A percentile compares a stretch with the other conserved stretches of the same genome.
These are phyloP conservation scores for Cryphonectria naterciae DNA, from an alignment of 2,329 filamentous ascomycete genomes.

Conservation along the genomic window DNA sequence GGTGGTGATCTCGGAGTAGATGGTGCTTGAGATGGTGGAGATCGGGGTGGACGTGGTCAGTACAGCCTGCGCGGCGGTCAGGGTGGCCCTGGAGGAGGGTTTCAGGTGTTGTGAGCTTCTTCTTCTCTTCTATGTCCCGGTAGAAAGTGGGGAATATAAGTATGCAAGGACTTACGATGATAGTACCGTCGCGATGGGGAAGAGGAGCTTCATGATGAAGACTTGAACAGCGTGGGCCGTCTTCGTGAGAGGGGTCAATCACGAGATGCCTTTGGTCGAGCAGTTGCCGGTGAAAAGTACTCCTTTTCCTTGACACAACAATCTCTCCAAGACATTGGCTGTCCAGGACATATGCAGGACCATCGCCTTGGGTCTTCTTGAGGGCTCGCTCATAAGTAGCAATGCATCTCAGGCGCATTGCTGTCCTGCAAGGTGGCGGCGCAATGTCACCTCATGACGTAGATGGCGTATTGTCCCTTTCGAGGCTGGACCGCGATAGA, in stretches of 20 bases:
- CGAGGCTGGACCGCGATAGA: neutral
- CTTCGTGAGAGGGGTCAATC: neutral
- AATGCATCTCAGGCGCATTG: neutral
- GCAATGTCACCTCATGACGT: neutral
- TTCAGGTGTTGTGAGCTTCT: neutral
- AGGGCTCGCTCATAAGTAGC: neutral
- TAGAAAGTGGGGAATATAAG: neutral
- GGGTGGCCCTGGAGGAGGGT: neutral
- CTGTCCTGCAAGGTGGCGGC: neutral
- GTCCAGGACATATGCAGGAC: neutral
- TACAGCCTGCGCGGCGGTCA: neutral
- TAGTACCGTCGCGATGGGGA: neutral
- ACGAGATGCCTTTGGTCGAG: neutral
- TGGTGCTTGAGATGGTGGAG: neutral
- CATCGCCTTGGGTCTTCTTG: neutral
- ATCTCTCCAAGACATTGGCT: neutral
- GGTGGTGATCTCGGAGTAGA: slow-evolving; percentile 8
- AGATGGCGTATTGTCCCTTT: neutral
- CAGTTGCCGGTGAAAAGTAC: neutral
- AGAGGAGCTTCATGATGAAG: neutral
- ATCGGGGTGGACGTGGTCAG: neutral
- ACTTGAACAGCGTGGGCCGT: neutral
- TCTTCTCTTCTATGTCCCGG: neutral
- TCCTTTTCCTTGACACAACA: neutral
- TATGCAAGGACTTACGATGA: neutral